These are phyloP conservation scores for Jacaranda copaia DNA, from an alignment of 257 asterid species.

Conservation along the genomic window DNA sequence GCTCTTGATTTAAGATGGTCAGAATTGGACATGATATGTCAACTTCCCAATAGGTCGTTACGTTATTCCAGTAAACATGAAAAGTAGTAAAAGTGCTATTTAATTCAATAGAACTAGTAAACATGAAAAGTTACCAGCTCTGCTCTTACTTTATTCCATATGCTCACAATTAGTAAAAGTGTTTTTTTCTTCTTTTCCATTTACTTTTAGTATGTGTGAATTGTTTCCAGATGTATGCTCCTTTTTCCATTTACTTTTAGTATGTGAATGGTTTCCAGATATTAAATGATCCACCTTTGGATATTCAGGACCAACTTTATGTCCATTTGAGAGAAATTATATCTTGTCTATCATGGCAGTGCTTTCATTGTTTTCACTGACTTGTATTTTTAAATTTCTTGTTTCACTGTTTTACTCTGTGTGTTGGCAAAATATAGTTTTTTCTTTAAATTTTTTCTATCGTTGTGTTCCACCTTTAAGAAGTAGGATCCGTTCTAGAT, in stretches of 20 bases:
- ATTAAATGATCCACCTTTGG: slow-evolving; percentile 7
- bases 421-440: not conserved
- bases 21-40: not conserved
- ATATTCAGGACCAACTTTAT: slow-evolving; percentile 13
- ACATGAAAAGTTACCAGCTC: not conserved
- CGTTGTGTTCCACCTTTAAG: not conserved
- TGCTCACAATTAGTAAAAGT: not conserved
- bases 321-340: not conserved
- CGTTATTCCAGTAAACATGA: too few relatives aligned
- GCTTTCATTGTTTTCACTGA: not conserved
- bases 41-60: not conserved
- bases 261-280: not conserved
- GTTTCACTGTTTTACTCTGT: not conserved
- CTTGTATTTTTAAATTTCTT: not conserved
- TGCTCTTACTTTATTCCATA: slow-evolving; percentile 7
- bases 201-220: not conserved
- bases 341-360: not conserved
- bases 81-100: too few relatives aligned
- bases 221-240: not conserved
- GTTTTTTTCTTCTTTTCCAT: slow-evolving; percentile 18
- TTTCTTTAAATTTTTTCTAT: not conserved
- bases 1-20: not conserved
- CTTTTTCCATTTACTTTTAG: slow-evolving; percentile 10
- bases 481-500: not conserved
- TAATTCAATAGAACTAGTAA: not conserved